A percentile compares a stretch with the other conserved stretches of the same genome.
Evolutionary conservation across 2,329 filamentous ascomycete species (phyloP).

Genomic region (Aspergillus sp.): DNA sequence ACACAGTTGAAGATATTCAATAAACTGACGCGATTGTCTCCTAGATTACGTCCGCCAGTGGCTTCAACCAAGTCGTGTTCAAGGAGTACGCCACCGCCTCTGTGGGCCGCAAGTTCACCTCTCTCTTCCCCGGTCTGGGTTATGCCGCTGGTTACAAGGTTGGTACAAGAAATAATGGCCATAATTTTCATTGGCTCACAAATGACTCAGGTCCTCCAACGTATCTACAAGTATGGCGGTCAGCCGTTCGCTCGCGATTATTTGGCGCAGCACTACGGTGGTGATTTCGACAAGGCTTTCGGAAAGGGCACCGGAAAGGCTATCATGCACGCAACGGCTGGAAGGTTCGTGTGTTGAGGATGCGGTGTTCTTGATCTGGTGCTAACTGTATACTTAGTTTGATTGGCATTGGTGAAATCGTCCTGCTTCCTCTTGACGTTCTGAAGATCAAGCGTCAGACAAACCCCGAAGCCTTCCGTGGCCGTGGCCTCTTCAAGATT

Average conservation of each 20-base stretch:
- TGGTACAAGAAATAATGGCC: slow-evolving; percentile 17
- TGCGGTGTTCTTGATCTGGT: neutral
- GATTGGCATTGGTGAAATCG: slow-evolving; percentile 96
- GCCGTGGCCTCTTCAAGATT: slow-evolving; percentile 86
- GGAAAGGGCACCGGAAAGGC: slow-evolving; percentile 98
- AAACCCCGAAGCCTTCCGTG: slow-evolving; percentile 96
- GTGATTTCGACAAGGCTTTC: slow-evolving; percentile 82
- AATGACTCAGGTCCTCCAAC: slow-evolving; percentile 67
- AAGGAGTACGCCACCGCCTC: slow-evolving; percentile 78
- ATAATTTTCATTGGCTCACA: slow-evolving; percentile 18
- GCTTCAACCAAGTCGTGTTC: slow-evolving; percentile 92
- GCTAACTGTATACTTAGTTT: slow-evolving; percentile 54
- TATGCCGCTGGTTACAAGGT: slow-evolving; percentile 98
- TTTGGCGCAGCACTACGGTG: slow-evolving; percentile 74
- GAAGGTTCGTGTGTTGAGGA: slow-evolving; percentile 60
- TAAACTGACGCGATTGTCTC: slow-evolving; percentile 19
- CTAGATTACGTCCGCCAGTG: slow-evolving; percentile 58
- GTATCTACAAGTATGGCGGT: slow-evolving; percentile 98
- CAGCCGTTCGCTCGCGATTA: slow-evolving; percentile 95
- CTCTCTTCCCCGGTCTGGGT: slow-evolving; percentile 92
- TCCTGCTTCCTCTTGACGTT: slow-evolving; percentile 91
- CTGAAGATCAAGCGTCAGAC: slow-evolving; percentile 99
- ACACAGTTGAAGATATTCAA: neutral
- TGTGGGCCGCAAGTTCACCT: slow-evolving; percentile 77
- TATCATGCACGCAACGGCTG: slow-evolving; percentile 94